These are phyloP conservation scores for Acanthamoeba lenticulata DNA, from an alignment of 208 protist species.

Conservation along the genomic window DNA sequence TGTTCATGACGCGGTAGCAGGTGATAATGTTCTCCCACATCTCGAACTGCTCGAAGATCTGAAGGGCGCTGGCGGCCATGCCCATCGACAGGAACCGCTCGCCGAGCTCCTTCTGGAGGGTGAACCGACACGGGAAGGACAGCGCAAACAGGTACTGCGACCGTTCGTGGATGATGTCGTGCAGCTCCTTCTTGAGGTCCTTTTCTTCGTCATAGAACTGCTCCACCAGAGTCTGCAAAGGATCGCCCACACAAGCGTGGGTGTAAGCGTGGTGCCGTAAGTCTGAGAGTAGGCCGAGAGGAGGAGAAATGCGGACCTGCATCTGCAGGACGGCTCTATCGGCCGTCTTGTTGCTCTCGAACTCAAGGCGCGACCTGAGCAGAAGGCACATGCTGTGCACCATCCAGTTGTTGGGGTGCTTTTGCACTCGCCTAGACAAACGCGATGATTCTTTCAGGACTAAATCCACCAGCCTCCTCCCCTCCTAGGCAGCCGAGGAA, in stretches of 20 bases:
- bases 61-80: conserved; percentile 74
- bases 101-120: conserved; percentile 75
- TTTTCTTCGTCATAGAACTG: conserved; percentile 80
- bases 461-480: no score
- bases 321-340: conserved; percentile 55
- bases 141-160: conserved; percentile 56
- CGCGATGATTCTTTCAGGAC: not conserved
- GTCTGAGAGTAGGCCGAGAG: no score
- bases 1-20: conserved; percentile 79
- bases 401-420: conserved; percentile 83
- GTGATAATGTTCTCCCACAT: conserved; percentile 83
- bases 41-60: conserved; percentile 84
- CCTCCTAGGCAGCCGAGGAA: no score
- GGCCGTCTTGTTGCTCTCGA: conserved; percentile 69
- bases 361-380: conserved; percentile 78
- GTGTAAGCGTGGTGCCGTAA: no score
- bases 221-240: conserved; percentile 84
- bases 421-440: conserved; percentile 73
- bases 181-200: not conserved
- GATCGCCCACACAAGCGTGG: no score
- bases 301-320: not conserved
- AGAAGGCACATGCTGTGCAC: conserved; percentile 82
- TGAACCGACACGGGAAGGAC: conserved; percentile 70
- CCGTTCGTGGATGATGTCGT: conserved; percentile 42
- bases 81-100: conserved; percentile 79